Percentiles rank a stretch among this genome's conserved stretches.
phyloP scores from a whole-genome alignment of 2,329 filamentous ascomycete species.

The Delphinella strobiligena region DNA sequence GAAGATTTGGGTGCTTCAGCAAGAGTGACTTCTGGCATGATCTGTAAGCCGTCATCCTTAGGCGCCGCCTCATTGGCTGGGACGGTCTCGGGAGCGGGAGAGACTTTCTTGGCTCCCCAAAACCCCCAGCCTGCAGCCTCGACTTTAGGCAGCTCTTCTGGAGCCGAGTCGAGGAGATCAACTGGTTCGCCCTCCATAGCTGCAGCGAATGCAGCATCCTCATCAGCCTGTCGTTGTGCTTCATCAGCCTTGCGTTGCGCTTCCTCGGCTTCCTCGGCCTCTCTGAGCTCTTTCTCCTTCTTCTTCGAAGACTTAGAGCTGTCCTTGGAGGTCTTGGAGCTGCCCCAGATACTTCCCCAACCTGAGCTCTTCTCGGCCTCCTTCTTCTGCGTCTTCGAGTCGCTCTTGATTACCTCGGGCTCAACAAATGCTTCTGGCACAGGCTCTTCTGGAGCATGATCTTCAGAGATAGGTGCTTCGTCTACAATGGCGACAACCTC shows the following conservation, averaged over 20 bases:
- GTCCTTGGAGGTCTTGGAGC: slow-evolving; percentile 25
- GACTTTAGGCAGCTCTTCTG: slow-evolving; percentile 15
- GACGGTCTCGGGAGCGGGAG: slow-evolving; percentile 30
- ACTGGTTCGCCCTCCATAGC: slow-evolving; percentile 22
- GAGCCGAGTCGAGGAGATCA: slow-evolving; percentile 21
- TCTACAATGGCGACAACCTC: slow-evolving; percentile 5
- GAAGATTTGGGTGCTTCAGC: slow-evolving; percentile 31
- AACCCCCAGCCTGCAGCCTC: slow-evolving; percentile 27
- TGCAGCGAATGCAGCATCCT: slow-evolving; percentile 22
- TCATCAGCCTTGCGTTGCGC: slow-evolving; percentile 21
- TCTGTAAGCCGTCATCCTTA: slow-evolving; percentile 23
- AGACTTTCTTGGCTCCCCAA: slow-evolving; percentile 33
- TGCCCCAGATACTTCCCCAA: slow-evolving; percentile 18
- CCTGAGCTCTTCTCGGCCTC: slow-evolving; percentile 29
- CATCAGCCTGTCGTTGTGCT: slow-evolving; percentile 20
- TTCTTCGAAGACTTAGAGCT: slow-evolving; percentile 24
- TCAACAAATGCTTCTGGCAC: slow-evolving; percentile 1
- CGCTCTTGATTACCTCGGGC: slow-evolving; percentile 14
- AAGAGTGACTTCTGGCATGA: slow-evolving; percentile 31
- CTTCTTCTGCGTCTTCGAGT: slow-evolving; percentile 16
- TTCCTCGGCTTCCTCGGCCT: slow-evolving; percentile 23
- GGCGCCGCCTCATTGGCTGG: slow-evolving; percentile 29
- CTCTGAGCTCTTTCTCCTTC: slow-evolving; percentile 28
- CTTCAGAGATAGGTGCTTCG: slow-evolving; percentile 3
- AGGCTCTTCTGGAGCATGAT: slow-evolving; percentile 7